These are phyloP conservation scores for Saccharomyces mikatae DNA, from an alignment of 805 yeast genomes.

Conservation along the genomic window DNA sequence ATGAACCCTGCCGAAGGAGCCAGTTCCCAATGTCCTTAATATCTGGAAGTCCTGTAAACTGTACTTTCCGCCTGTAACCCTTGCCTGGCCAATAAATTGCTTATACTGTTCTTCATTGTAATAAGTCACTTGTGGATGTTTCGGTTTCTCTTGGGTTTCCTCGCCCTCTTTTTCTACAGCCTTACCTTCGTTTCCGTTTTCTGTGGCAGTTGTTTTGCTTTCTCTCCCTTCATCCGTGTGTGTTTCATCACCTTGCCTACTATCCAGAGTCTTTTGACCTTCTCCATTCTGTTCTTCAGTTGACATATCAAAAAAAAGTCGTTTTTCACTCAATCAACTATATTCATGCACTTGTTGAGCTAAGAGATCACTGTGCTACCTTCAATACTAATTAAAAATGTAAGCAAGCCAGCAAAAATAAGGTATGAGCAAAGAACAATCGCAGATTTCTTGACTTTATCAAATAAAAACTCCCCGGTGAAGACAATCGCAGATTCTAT, in stretches of 20 bases:
- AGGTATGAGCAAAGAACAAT: not conserved
- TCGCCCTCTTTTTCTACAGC: not conserved
- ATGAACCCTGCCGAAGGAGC: conserved; percentile 91
- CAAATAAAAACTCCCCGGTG: not conserved
- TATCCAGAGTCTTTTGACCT: not conserved
- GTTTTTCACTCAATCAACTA: not conserved
- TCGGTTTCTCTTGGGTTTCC: not conserved
- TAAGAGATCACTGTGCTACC: not conserved
- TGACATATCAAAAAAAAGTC: not conserved
- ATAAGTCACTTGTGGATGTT: not conserved
- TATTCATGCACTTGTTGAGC: not conserved
- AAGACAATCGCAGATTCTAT: not conserved
- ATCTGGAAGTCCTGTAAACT: conserved; percentile 73
- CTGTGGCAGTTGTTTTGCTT: not conserved
- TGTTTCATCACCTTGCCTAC: not conserved
- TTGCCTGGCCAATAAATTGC: not conserved
- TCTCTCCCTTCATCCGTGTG: not conserved
- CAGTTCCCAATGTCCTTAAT: conserved; percentile 83
- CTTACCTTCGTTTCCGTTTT: not conserved
- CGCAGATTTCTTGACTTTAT: not conserved
- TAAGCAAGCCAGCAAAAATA: not conserved
- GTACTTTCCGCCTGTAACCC: conserved; percentile 52
- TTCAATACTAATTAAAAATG: not conserved
- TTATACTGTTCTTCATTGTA: conserved; percentile 1
- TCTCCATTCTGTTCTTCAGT: not conserved